phyloP scores from a whole-genome alignment of 116 monocot genomes.

The Iris pallida region DNA sequence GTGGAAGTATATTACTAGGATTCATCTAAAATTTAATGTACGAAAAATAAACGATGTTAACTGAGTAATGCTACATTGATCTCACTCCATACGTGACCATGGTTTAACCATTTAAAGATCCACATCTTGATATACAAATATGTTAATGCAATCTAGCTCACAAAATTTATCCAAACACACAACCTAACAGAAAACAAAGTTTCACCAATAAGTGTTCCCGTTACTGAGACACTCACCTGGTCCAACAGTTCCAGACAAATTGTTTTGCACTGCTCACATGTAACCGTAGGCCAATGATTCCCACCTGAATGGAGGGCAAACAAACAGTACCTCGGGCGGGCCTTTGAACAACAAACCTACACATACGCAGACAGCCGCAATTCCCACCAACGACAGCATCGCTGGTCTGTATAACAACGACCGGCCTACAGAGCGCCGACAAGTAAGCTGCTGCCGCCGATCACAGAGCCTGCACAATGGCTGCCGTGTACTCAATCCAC shows the following conservation, averaged over 20 bases:
- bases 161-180: too few relatives aligned
- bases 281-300: constrained; percentile 49
- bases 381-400: constrained; percentile 65
- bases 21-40: too few relatives aligned
- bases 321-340: constrained; percentile 53
- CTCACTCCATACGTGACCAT: too few relatives aligned
- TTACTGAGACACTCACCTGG: constrained; percentile 2
- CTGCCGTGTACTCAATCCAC: background rate
- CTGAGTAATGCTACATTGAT: too few relatives aligned
- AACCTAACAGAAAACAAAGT: too few relatives aligned
- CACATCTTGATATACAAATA: too few relatives aligned
- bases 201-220: too few relatives aligned
- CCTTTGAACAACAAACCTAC: constrained; percentile 71
- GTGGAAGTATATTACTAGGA: too few relatives aligned
- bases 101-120: too few relatives aligned
- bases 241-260: background rate
- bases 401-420: constrained; percentile 61
- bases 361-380: constrained; percentile 84
- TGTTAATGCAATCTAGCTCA: too few relatives aligned
- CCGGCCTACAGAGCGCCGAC: constrained; percentile 9
- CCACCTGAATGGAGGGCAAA: constrained; percentile 72
- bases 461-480: constrained; percentile 47
- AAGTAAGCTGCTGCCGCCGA: constrained; percentile 28
- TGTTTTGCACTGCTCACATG: constrained; percentile 24
- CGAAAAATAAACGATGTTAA: too few relatives aligned